These are phyloP conservation scores for Kodamaea laetipori DNA, from an alignment of 805 yeast genomes.

Conservation along the genomic window DNA sequence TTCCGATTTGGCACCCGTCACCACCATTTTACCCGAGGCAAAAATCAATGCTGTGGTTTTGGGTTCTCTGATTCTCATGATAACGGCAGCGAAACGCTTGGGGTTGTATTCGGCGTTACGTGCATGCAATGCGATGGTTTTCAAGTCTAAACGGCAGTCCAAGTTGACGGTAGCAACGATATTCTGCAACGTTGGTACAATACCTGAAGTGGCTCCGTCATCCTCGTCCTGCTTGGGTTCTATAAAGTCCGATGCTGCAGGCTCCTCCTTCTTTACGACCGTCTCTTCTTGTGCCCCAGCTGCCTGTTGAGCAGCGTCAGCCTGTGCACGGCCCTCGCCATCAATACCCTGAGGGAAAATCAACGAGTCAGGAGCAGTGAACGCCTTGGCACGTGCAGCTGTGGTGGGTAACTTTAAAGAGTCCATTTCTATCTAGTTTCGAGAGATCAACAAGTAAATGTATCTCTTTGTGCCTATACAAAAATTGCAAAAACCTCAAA, in stretches of 20 bases:
- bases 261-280: slow-evolving; percentile 18
- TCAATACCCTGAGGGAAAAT: slow-evolving; percentile 60
- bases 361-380: slow-evolving; percentile 65
- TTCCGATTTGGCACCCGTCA: slow-evolving; percentile 98
- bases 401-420: slow-evolving; percentile 75
- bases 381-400: slow-evolving; percentile 74
- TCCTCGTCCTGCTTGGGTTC: slow-evolving; percentile 51
- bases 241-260: slow-evolving; percentile 21
- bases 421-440: slow-evolving; percentile 55
- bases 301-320: slow-evolving; percentile 12
- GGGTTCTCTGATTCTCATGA: slow-evolving; percentile 98
- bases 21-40: slow-evolving; percentile 99
- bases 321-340: slow-evolving; percentile 18
- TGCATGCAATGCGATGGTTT: slow-evolving; percentile 96
- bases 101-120: slow-evolving; percentile 99
- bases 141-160: slow-evolving; percentile 93
- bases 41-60: slow-evolving; percentile 96
- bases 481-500: slow-evolving; percentile 7
- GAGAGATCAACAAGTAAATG: slow-evolving; percentile 45
- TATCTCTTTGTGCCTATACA: slow-evolving; percentile 28
- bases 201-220: slow-evolving; percentile 85
- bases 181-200: slow-evolving; percentile 92
- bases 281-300: slow-evolving; percentile 15
- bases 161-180: slow-evolving; percentile 97
- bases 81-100: slow-evolving; percentile 98